Conservation (phyloP, 805 yeast genomes). For the Pichia insulana region DNA sequence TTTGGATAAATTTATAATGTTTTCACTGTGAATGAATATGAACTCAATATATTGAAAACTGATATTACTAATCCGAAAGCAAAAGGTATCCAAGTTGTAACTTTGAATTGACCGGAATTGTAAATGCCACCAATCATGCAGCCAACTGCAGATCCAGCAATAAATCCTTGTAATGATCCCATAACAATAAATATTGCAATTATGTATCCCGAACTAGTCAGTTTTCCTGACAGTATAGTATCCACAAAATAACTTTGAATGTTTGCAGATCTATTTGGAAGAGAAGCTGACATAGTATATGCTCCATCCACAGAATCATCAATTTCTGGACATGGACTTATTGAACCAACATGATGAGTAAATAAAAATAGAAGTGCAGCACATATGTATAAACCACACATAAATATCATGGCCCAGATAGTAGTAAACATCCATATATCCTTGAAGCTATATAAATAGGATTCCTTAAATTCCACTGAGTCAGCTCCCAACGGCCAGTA, state of each 20-base stretch:
- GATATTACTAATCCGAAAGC: constrained; percentile 67
- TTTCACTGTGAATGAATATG: constrained; percentile 51
- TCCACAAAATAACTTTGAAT: constrained; percentile 5
- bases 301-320: background rate
- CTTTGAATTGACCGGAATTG: constrained; percentile 68
- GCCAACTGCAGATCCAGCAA: constrained; percentile 72
- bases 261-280: constrained; percentile 1
- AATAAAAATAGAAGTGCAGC: constrained; percentile 58
- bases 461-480: constrained; percentile 29
- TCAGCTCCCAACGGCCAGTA: constrained; percentile 51
- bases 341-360: constrained; percentile 33
- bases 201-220: constrained; percentile 31
- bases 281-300: background rate
- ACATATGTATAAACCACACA: constrained; percentile 48
- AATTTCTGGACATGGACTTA: constrained; percentile 4
- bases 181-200: constrained; percentile 38
- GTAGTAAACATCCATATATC: constrained; percentile 83
- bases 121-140: constrained; percentile 67
- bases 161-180: constrained; percentile 58
- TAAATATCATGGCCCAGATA: constrained; percentile 70
- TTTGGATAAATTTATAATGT: background rate
- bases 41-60: constrained; percentile 54
- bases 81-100: constrained; percentile 95
- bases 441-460: constrained; percentile 55
- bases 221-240: constrained; percentile 4